Evolutionary conservation across 2,329 filamentous ascomycete genomes (phyloP).

Genomic region (Rasamsonia emersonii): DNA sequence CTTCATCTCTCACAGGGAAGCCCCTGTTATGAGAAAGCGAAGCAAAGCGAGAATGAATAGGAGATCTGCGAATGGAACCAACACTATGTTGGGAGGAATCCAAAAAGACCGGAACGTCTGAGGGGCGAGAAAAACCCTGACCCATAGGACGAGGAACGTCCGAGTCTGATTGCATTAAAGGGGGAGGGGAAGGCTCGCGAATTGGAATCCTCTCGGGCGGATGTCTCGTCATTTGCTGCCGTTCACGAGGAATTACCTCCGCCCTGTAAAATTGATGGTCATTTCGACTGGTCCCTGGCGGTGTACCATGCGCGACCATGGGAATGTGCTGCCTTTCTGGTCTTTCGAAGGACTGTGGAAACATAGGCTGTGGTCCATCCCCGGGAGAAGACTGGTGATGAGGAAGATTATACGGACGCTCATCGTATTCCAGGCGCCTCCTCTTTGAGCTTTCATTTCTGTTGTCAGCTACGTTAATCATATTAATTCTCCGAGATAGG

Average conservation of each 20-base stretch:
- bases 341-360: conserved; percentile 10
- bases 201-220: conserved; percentile 11
- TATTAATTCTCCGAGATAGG: conserved; percentile 13
- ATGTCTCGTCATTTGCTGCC: conserved; percentile 11
- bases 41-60: conserved; percentile 9
- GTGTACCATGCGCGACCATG: conserved; percentile 10
- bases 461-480: conserved; percentile 16
- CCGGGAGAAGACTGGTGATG: background rate
- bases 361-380: conserved; percentile 1
- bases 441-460: conserved; percentile 23
- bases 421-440: conserved; percentile 22
- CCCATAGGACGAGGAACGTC: conserved; percentile 12
- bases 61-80: conserved; percentile 7
- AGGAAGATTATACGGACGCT: conserved; percentile 10
- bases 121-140: conserved; percentile 11
- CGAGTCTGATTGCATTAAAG: conserved; percentile 10
- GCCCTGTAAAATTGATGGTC: conserved; percentile 15
- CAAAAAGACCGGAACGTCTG: no score
- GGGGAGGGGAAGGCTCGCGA: conserved; percentile 9
- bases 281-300: conserved; percentile 13
- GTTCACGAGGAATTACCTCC: conserved; percentile 14
- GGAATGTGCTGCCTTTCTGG: conserved; percentile 13
- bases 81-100: conserved; percentile 8
- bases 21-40: conserved; percentile 5
- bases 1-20: conserved; percentile 13